Evolutionary conservation across 495 filamentous ascomycete species (phyloP).

Genomic region (Penicillium samsonianum): DNA sequence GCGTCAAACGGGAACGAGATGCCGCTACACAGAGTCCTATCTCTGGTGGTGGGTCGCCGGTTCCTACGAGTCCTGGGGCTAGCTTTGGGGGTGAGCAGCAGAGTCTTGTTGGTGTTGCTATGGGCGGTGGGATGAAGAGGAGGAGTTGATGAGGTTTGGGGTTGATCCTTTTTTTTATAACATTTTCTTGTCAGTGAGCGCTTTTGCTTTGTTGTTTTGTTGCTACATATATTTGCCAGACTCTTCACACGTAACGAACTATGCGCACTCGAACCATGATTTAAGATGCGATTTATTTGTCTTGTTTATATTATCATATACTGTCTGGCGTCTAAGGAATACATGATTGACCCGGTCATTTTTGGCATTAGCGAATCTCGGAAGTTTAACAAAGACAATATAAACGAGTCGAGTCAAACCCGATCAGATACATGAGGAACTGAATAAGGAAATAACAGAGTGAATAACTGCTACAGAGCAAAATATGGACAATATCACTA

Average conservation of each 20-base stretch:
- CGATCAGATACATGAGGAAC: neutral
- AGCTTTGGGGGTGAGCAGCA: slow-evolving; percentile 38
- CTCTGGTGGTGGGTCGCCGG: slow-evolving; percentile 18
- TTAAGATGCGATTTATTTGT: neutral
- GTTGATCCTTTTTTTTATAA: neutral
- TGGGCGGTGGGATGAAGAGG: slow-evolving; percentile 29
- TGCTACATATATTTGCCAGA: neutral
- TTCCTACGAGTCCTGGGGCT: slow-evolving; percentile 16
- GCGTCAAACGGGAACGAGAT: slow-evolving; percentile 66
- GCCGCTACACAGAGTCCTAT: slow-evolving; percentile 34
- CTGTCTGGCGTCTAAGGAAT: slow-evolving; percentile 2
- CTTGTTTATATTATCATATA: neutral
- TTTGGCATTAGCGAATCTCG: neutral
- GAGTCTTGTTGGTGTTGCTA: slow-evolving; percentile 43
- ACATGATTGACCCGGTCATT: neutral
- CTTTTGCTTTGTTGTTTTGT: neutral
- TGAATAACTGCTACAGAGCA: slow-evolving; percentile 1
- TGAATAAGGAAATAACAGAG: neutral
- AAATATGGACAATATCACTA: slow-evolving; percentile 13
- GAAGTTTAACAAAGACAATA: neutral
- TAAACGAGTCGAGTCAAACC: neutral
- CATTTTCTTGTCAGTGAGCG: slow-evolving; percentile 10
- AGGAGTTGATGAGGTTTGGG: slow-evolving; percentile 19
- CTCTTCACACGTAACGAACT: slow-evolving; percentile 3
- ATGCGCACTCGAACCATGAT: neutral